Conservation (phyloP, 2,329 filamentous ascomycete species). For the Thielaviopsis ethacetica region DNA sequence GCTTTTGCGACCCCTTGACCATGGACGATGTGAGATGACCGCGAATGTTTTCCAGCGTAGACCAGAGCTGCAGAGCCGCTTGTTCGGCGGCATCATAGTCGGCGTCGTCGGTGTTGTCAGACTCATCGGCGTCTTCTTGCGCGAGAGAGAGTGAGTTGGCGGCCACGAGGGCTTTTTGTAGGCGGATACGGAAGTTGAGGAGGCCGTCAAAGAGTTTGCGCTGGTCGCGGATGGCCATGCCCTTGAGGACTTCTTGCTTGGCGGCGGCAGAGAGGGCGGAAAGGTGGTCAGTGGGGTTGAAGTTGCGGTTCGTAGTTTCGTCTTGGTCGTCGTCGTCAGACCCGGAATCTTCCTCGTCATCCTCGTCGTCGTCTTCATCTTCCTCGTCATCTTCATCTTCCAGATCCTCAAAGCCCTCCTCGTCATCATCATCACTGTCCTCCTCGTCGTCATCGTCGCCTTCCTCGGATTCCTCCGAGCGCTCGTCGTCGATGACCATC, state of each 20-base stretch:
- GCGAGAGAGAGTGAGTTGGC: conserved; percentile 53
- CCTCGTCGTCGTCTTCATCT: conserved; percentile 22
- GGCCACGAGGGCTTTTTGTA: conserved; percentile 79
- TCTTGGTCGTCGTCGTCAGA: conserved; percentile 15
- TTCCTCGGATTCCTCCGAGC: conserved; percentile 17
- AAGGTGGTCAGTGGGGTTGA: conserved; percentile 7
- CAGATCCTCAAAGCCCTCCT: conserved; percentile 22
- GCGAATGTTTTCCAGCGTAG: conserved; percentile 57
- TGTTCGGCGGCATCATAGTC: conserved; percentile 65
- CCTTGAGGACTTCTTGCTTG: conserved; percentile 57
- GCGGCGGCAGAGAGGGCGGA: conserved; percentile 11
- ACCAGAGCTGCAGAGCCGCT: conserved; percentile 73
- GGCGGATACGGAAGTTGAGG: conserved; percentile 74
- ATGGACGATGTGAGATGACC: conserved; percentile 19
- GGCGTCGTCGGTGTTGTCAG: conserved; percentile 24
- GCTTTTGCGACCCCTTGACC: conserved; percentile 35
- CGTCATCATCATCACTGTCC: conserved; percentile 22
- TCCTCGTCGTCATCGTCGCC: conserved; percentile 23
- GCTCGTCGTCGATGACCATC: conserved; percentile 20
- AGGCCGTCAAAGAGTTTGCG: conserved; percentile 74
- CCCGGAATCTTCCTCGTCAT: conserved; percentile 16
- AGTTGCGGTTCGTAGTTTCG: conserved; percentile 10
- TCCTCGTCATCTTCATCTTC: conserved; percentile 22
- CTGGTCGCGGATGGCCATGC: conserved; percentile 71
- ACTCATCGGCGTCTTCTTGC: conserved; percentile 21